A percentile compares a stretch with the other conserved stretches of the same genome.
Conservation (phyloP, 2,329 filamentous ascomycete genomes). For the Colletotrichum navitas region DNA sequence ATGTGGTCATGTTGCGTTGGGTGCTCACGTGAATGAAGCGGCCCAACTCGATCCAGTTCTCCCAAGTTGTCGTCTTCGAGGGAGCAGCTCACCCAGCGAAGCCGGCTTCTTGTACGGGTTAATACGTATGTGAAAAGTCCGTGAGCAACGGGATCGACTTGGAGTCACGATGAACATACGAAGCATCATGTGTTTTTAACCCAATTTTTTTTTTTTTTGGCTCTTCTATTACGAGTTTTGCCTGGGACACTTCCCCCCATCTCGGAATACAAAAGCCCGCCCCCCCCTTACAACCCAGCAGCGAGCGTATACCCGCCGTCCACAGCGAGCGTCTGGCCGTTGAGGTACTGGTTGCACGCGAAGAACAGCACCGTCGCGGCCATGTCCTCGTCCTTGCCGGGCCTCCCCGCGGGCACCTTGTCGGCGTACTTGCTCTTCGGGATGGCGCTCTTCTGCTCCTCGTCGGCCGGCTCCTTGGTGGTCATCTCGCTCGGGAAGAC, state of each 20-base stretch:
- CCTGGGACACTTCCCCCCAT: no score
- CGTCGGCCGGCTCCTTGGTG: slow-evolving; percentile 58
- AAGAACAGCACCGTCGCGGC: slow-evolving; percentile 74
- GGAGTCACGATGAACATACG: no score
- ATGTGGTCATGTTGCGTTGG: no score
- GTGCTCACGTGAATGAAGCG: no score
- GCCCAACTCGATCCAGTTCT: no score
- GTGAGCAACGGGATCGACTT: no score
- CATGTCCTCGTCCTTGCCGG: slow-evolving; percentile 78
- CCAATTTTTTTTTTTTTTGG: neutral
- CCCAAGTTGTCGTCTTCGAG: no score
- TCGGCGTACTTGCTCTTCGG: slow-evolving; percentile 68
- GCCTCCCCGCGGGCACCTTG: slow-evolving; percentile 74
- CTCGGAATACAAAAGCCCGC: no score
- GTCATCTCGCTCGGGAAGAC: slow-evolving; percentile 81
- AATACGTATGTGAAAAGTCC: no score
- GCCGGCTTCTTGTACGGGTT: no score
- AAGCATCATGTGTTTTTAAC: no score
- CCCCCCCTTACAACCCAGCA: slow-evolving; percentile 49
- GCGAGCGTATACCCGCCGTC: slow-evolving; percentile 60
- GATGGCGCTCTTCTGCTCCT: slow-evolving; percentile 69
- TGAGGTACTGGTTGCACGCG: slow-evolving; percentile 59
- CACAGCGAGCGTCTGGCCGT: slow-evolving; percentile 58
- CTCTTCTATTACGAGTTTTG: neutral
- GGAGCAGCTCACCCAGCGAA: no score